Evolutionary conservation across 345 rosid genomes (phyloP), one percentile per base, ranked within the genome.

Genomic region (Eucalyptus curtisii): DNA sequence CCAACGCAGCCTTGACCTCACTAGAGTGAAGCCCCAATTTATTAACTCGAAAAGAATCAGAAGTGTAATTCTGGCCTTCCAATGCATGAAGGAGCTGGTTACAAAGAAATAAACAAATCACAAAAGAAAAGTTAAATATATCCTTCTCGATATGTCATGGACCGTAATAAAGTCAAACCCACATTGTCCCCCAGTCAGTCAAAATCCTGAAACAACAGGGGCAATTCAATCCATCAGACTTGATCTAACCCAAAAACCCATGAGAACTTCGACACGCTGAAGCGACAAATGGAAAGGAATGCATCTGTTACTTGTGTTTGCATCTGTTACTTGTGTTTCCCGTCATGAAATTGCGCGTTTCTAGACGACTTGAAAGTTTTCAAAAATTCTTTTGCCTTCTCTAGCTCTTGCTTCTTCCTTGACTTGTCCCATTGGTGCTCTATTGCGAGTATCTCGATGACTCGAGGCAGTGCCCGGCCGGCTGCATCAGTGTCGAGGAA

Each of bases 401-500:
- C 88, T 80, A 95, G 48, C 95, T 97, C 99, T 90, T 94, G 89
- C 86, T 95, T 93, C 95, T 92, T 91, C 91, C 96, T 96, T 50
- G 95, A 89, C 91, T 90, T 95, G 88, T 95, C 98, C 99, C 99
- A 97, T 1, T 91, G 91, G 90, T 93, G 98, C 88, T 96, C 99
- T 17, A 87, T 66, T 8, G 97, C 95, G 82, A 97, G 92, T 87
- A 97, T 96, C 92, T 96, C 95, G 25, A 96, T 94, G 30, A 97
- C 88, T 14, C 95, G 96, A 42, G 98, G 98, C 94, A 97, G 91
- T n/a, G 99, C 96, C 86, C 94, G 91, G 31, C 94, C 91, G 8
- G 99, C 98, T 22, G 99, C 99, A 91, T 97, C 98, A 1, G 99
- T 97, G 92, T 97, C 99, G 15, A 97, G 95, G 92, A 97, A 97